phyloP scores from a whole-genome alignment of 2,329 filamentous ascomycete genomes.

The Canariomyces notabilis region DNA sequence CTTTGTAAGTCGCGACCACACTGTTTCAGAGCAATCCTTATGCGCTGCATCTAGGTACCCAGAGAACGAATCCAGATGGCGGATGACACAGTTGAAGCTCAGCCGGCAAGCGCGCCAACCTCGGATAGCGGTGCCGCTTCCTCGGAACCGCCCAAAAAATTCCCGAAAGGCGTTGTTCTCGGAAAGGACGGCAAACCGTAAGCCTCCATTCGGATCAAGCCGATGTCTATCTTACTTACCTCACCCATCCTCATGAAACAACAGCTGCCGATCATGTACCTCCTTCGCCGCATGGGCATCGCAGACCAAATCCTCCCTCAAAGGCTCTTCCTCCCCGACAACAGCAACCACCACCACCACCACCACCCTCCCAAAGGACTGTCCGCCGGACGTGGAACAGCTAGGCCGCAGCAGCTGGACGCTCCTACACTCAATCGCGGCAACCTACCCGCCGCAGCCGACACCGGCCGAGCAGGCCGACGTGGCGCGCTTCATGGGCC shows the following conservation, averaged over 20 bases:
- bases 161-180: constrained; percentile 68
- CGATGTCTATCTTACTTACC: neutral
- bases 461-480: constrained; percentile 66
- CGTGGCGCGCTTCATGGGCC: constrained; percentile 68
- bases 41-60: too few relatives aligned
- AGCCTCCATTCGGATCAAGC: constrained; percentile 31
- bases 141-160: constrained; percentile 42
- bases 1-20: neutral
- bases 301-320: constrained; percentile 42
- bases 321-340: constrained; percentile 27
- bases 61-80: constrained; percentile 33
- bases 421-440: constrained; percentile 85
- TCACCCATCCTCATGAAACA: neutral
- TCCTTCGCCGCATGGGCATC: constrained; percentile 60
- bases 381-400: constrained; percentile 82
- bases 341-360: constrained; percentile 36
- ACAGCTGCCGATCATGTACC: constrained; percentile 67
- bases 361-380: constrained; percentile 51
- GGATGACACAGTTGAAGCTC: constrained; percentile 32
- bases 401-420: constrained; percentile 91
- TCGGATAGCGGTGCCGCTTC: constrained; percentile 18
- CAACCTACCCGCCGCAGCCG: constrained; percentile 72
- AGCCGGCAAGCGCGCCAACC: constrained; percentile 11
- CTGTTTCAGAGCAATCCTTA: neutral
- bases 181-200: constrained; percentile 83